A percentile compares a stretch with the other conserved stretches of the same genome.
These are phyloP conservation scores for Diaporthe capsici DNA, from an alignment of 2,329 filamentous ascomycete genomes.

Conservation along the genomic window DNA sequence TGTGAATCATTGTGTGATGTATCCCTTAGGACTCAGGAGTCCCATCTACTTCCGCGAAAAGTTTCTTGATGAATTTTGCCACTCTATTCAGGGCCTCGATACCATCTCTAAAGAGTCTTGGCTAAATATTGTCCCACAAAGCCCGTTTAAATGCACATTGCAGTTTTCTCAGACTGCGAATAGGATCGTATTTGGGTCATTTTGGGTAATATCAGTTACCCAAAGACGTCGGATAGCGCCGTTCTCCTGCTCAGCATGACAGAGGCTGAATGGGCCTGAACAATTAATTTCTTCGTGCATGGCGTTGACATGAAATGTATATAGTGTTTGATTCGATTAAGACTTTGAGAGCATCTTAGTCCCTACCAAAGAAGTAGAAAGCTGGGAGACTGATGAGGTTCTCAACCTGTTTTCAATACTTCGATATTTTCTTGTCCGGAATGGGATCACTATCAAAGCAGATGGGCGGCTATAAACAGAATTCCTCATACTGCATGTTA, in stretches of 20 bases:
- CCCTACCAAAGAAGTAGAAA: not conserved
- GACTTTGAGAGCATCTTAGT: not conserved
- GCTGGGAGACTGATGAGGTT: not conserved
- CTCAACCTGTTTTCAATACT: not conserved
- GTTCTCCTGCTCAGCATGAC: not conserved
- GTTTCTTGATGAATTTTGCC: not conserved
- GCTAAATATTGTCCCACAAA: not conserved
- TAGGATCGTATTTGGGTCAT: not conserved
- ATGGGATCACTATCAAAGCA: not conserved
- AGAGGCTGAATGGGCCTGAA: not conserved
- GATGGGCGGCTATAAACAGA: not conserved
- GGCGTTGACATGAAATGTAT: not conserved
- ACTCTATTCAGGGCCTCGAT: not conserved
- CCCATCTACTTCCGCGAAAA: not conserved
- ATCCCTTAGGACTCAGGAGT: not conserved
- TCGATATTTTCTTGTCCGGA: not conserved
- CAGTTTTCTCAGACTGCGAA: not conserved
- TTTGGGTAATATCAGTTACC: not conserved
- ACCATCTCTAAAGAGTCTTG: not conserved
- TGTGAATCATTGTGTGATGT: not conserved
- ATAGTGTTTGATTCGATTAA: not conserved
- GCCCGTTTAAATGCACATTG: slow-evolving; percentile 3
- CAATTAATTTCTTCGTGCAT: not conserved
- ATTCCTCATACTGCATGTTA: not conserved
- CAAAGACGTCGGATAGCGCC: not conserved